Evolutionary conservation across 495 filamentous ascomycete species (phyloP).

Genomic region (Penicillium simplicissimum): DNA sequence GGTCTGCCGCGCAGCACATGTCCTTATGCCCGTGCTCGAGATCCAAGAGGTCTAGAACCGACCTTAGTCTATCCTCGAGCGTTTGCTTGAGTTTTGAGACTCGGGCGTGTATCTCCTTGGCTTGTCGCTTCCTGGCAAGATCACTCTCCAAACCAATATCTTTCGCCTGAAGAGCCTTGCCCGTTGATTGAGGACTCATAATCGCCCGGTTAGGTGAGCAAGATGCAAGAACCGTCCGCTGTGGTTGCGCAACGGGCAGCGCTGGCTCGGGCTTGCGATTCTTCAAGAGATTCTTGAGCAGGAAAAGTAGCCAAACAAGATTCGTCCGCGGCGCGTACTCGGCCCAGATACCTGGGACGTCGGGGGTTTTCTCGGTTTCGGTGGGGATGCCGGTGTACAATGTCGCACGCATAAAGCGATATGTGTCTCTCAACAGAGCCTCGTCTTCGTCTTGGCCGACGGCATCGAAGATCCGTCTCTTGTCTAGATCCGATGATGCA

Average conservation of each 20-base stretch:
- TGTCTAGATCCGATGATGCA: constrained; percentile 49
- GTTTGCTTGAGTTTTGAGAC: constrained; percentile 32
- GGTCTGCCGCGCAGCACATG: constrained; percentile 52
- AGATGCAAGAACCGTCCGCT: constrained; percentile 37
- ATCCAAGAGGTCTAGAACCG: constrained; percentile 41
- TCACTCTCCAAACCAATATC: background rate
- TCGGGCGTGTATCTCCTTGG: constrained; percentile 15
- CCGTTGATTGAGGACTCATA: constrained; percentile 13
- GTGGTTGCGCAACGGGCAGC: constrained; percentile 6
- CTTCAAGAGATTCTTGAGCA: constrained; percentile 49
- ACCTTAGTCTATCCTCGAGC: constrained; percentile 35
- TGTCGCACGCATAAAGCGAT: constrained; percentile 45
- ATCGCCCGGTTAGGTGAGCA: constrained; percentile 38
- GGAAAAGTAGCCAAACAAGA: constrained; percentile 52
- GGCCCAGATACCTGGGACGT: constrained; percentile 45
- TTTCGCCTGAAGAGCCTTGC: constrained; percentile 19
- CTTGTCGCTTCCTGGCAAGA: constrained; percentile 14
- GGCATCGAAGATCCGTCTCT: constrained; percentile 49
- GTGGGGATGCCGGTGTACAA: constrained; percentile 40
- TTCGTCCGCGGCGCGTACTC: constrained; percentile 51
- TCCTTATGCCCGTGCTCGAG: constrained; percentile 45
- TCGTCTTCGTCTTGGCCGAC: constrained; percentile 48
- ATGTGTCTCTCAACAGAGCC: constrained; percentile 42
- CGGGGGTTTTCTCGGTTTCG: constrained; percentile 30
- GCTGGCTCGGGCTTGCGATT: constrained; percentile 33